phyloP scores from a whole-genome alignment of 2,329 filamentous ascomycete genomes.

The Aureobasidium sp. region DNA sequence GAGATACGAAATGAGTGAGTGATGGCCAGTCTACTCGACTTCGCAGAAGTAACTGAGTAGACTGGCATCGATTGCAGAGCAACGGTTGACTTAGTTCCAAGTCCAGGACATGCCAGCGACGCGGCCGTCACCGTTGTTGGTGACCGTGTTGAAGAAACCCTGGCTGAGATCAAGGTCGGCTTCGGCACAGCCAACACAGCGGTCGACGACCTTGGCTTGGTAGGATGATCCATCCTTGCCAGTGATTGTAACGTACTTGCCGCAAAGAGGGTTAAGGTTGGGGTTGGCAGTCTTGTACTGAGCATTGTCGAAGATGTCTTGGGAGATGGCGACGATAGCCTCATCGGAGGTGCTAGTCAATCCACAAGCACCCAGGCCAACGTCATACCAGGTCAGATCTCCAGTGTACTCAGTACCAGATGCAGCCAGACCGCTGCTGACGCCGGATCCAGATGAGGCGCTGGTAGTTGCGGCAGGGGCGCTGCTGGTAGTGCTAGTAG shows the following conservation, averaged over 20 bases:
- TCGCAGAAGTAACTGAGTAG: slow-evolving; percentile 6
- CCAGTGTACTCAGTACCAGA: slow-evolving; percentile 41
- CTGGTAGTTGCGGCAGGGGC: slow-evolving; percentile 17
- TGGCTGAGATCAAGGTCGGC: slow-evolving; percentile 52
- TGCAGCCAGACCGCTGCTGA: slow-evolving; percentile 20
- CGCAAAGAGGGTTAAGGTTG: slow-evolving; percentile 64
- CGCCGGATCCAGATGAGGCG: slow-evolving; percentile 13
- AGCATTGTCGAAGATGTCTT: slow-evolving; percentile 51
- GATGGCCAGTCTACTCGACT: slow-evolving; percentile 4
- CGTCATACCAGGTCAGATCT: slow-evolving; percentile 65
- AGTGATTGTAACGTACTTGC: slow-evolving; percentile 56
- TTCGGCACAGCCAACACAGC: slow-evolving; percentile 60
- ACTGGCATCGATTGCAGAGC: neutral
- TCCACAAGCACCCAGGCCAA: slow-evolving; percentile 64
- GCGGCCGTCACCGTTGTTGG: slow-evolving; percentile 29
- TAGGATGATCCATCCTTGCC: slow-evolving; percentile 48
- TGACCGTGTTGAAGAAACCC: slow-evolving; percentile 30
- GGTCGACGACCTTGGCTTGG: slow-evolving; percentile 58
- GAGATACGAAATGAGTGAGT: slow-evolving; percentile 11
- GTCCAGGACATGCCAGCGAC: slow-evolving; percentile 34
- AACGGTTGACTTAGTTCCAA: slow-evolving; percentile 23
- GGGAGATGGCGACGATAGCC: slow-evolving; percentile 61
- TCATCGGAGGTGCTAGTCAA: slow-evolving; percentile 47
- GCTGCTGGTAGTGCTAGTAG: slow-evolving; percentile 14
- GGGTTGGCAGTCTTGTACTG: slow-evolving; percentile 28